Conservation (phyloP, 352 stramenopile genomes). For the Globisporangium iwayamae region DNA sequence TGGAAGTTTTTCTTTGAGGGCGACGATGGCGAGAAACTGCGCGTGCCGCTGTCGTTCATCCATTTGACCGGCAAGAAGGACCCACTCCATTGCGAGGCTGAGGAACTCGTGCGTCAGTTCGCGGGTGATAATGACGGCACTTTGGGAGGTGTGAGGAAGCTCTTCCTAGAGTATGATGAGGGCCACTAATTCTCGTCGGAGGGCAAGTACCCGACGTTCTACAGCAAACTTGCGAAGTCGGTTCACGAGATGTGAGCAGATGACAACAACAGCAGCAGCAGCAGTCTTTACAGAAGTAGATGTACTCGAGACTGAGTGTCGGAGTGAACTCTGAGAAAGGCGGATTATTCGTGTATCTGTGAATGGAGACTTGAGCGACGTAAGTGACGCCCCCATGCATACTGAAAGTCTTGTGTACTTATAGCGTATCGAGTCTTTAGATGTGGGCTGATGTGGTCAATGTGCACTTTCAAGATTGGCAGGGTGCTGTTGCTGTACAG, state of each 20-base stretch:
- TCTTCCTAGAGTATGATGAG: slow-evolving; percentile 32
- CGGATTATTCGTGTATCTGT: no score
- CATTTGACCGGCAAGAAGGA: slow-evolving; percentile 63
- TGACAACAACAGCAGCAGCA: neutral
- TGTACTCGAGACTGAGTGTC: neutral
- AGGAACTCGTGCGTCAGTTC: slow-evolving; percentile 33
- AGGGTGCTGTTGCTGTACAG: no score
- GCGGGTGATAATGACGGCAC: slow-evolving; percentile 12
- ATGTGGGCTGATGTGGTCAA: no score
- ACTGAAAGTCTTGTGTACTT: no score
- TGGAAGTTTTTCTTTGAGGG: slow-evolving; percentile 31
- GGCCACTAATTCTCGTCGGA: slow-evolving; percentile 30
- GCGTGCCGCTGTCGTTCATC: slow-evolving; percentile 24
- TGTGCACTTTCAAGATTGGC: no score
- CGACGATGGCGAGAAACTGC: slow-evolving; percentile 19
- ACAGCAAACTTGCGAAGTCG: neutral
- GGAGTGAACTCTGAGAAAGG: neutral
- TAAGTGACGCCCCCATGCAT: no score
- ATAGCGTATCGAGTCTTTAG: no score
- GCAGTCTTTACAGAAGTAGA: no score
- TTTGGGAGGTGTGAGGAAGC: slow-evolving; percentile 15
- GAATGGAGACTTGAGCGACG: no score
- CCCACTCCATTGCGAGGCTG: slow-evolving; percentile 41
- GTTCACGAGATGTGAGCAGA: neutral
- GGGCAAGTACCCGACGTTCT: neutral